Evolutionary conservation across 2,329 filamentous ascomycete species (phyloP).

Genomic region (Piedraia hortae): DNA sequence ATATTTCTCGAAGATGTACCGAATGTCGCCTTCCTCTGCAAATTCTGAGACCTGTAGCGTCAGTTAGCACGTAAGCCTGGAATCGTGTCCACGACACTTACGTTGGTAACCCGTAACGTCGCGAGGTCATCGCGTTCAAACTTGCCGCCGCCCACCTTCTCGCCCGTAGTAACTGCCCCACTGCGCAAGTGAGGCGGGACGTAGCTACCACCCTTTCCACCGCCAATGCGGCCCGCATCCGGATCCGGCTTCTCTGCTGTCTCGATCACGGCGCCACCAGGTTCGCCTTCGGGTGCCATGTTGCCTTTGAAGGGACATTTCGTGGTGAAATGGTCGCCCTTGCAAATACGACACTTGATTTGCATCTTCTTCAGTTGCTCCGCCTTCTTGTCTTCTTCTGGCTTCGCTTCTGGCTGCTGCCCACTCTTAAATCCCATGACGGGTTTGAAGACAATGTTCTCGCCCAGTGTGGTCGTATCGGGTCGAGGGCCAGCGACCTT

Average conservation of each 20-base stretch:
- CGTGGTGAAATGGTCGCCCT: slow-evolving; percentile 95
- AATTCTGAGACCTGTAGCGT: slow-evolving; percentile 59
- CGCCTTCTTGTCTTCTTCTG: slow-evolving; percentile 42
- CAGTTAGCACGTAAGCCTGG: slow-evolving; percentile 7
- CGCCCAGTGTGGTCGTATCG: slow-evolving; percentile 78
- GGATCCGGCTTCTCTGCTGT: slow-evolving; percentile 13
- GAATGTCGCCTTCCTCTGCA: slow-evolving; percentile 82
- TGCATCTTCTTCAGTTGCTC: slow-evolving; percentile 81
- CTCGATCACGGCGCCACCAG: no score
- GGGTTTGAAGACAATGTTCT: slow-evolving; percentile 95
- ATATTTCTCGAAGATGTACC: slow-evolving; percentile 94
- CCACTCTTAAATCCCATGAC: slow-evolving; percentile 83
- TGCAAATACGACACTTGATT: slow-evolving; percentile 98
- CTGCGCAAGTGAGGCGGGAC: slow-evolving; percentile 67
- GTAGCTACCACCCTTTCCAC: slow-evolving; percentile 35
- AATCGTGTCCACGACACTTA: slow-evolving; percentile 24
- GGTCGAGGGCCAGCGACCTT: slow-evolving; percentile 56
- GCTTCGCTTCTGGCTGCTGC: slow-evolving; percentile 44
- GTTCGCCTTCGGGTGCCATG: slow-evolving; percentile 52
- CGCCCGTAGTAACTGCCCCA: slow-evolving; percentile 33
- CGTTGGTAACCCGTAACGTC: slow-evolving; percentile 91
- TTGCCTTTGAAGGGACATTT: slow-evolving; percentile 99
- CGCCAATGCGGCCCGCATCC: slow-evolving; percentile 20
- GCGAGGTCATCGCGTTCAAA: slow-evolving; percentile 92
- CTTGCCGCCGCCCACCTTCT: slow-evolving; percentile 77